phyloP scores from a whole-genome alignment of 257 asterid species.

The Mitragyna speciosa region DNA sequence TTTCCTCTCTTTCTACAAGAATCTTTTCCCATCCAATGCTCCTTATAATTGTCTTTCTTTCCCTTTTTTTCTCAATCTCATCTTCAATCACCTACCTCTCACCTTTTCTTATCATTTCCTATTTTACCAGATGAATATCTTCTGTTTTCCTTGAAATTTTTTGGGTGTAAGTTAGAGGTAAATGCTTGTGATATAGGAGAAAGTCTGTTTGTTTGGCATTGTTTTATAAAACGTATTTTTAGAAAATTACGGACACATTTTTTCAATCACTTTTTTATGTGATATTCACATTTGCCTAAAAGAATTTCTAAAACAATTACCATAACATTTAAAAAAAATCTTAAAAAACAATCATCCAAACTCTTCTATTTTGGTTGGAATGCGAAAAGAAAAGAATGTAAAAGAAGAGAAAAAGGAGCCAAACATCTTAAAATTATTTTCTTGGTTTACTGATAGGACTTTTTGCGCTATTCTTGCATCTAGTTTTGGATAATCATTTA shows the following conservation, averaged over 20 bases:
- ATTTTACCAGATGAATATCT: background rate
- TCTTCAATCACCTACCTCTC: conserved; percentile 6
- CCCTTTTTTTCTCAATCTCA: conserved; percentile 12
- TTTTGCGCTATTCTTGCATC: background rate
- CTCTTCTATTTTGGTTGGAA: too few species aligned
- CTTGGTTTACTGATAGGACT: background rate
- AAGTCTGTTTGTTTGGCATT: too few species aligned
- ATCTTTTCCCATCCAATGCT: conserved; percentile 45
- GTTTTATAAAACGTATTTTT: too few species aligned
- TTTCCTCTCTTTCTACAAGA: conserved; percentile 35
- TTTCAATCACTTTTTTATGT: too few species aligned
- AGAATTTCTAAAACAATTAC: too few species aligned
- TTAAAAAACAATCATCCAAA: too few species aligned
- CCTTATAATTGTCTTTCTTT: conserved; percentile 16
- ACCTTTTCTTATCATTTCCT: background rate
- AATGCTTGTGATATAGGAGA: background rate
- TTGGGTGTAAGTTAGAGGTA: background rate
- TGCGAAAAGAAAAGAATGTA: background rate
- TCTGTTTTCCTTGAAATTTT: background rate
- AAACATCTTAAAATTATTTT: too few species aligned
- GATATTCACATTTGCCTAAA: too few species aligned
- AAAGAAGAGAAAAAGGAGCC: background rate
- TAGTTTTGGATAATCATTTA: background rate
- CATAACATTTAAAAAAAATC: too few species aligned
- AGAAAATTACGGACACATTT: too few species aligned